Conservation (phyloP, 768 basidiomycete species). For the Pleurotus cornucopiae region DNA sequence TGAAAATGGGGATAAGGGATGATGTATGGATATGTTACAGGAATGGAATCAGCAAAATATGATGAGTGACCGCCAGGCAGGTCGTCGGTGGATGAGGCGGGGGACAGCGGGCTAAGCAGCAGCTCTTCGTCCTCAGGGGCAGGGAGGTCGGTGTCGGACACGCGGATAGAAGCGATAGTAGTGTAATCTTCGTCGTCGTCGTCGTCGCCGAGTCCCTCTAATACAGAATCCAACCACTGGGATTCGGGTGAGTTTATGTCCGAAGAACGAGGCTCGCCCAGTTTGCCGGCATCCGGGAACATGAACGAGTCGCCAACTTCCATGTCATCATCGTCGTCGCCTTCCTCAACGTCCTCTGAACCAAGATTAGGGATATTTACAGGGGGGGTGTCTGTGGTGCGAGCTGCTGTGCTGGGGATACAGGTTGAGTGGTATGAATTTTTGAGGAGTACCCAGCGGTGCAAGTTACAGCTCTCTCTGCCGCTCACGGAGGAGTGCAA, state of each 20-base stretch:
- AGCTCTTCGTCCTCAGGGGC: slow-evolving; percentile 64
- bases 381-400: slow-evolving; percentile 13
- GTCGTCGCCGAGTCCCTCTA: slow-evolving; percentile 70
- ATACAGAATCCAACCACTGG: slow-evolving; percentile 77
- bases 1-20: slow-evolving; percentile 61
- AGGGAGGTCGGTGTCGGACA: slow-evolving; percentile 39
- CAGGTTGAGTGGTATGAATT: slow-evolving; percentile 65
- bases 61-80: slow-evolving; percentile 38
- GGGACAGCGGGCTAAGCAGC: slow-evolving; percentile 57
- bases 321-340: slow-evolving; percentile 46
- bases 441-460: slow-evolving; percentile 86
- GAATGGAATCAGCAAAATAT: slow-evolving; percentile 43
- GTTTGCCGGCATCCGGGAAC: slow-evolving; percentile 72
- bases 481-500: slow-evolving; percentile 57
- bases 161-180: slow-evolving; percentile 33
- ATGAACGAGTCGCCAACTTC: slow-evolving; percentile 68
- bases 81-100: slow-evolving; percentile 77
- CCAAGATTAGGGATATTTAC: slow-evolving; percentile 25
- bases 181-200: slow-evolving; percentile 58
- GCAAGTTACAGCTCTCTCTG: slow-evolving; percentile 70
- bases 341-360: slow-evolving; percentile 29
- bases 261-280: slow-evolving; percentile 33
- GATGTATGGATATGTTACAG: slow-evolving; percentile 52
- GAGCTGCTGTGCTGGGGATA: slow-evolving; percentile 7
- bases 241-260: slow-evolving; percentile 55